These are phyloP conservation scores for Cladosporium phlei DNA, from an alignment of 2,329 filamentous ascomycete species.

Conservation along the genomic window DNA sequence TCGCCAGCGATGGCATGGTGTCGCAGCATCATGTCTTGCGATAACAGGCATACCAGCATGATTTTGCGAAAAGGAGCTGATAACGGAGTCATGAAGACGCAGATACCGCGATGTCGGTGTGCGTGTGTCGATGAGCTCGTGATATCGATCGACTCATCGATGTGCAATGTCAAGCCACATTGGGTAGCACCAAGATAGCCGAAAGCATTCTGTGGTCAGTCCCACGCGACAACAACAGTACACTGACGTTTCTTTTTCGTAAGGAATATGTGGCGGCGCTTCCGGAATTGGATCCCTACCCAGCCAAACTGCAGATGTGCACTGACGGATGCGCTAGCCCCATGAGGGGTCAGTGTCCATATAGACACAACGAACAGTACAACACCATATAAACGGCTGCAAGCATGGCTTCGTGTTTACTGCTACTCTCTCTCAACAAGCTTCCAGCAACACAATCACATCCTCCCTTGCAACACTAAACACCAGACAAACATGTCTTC, in stretches of 20 bases:
- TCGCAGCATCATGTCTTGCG: not conserved
- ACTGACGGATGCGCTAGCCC: constrained; percentile 13
- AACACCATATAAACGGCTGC: constrained; percentile 5
- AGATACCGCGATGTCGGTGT: not conserved
- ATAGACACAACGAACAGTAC: constrained; percentile 7
- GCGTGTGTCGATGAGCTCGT: constrained; percentile 1
- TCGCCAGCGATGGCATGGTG: not conserved
- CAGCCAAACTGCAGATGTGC: not conserved
- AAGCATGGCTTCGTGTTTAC: constrained; percentile 3
- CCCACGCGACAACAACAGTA: not conserved
- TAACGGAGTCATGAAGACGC: not conserved
- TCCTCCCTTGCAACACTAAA: constrained; percentile 5
- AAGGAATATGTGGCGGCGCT: constrained; percentile 8
- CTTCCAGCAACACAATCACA: not conserved
- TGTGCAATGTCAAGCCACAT: constrained; percentile 8
- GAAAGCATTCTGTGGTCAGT: no score
- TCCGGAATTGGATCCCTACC: constrained; percentile 12
- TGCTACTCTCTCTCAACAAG: constrained; percentile 5
- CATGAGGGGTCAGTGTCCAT: constrained; percentile 12
- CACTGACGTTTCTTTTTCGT: constrained; percentile 12
- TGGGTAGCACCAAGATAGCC: constrained; percentile 8
- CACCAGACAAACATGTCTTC: constrained; percentile 6
- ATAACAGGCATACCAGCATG: constrained; percentile 1
- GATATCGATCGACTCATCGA: constrained; percentile 7
- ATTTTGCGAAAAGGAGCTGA: not conserved